Base-by-base conservation (phyloP, 1,139 yeast species). In the Blastobotrys proliferans region DNA sequence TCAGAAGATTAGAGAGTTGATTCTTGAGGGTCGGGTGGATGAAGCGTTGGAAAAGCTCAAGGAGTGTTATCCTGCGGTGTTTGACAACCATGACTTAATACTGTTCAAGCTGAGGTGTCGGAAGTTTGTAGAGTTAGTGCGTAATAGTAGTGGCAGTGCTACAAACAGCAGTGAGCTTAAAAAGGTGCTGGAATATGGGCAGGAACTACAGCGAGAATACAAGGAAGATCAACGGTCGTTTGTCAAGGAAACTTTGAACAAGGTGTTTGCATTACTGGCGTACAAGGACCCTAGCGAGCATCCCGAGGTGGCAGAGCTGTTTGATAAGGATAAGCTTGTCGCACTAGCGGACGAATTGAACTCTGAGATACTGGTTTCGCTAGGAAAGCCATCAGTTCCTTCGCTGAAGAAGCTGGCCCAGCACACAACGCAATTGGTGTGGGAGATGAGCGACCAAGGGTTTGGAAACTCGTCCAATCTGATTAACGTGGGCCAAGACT, bases 61-160 rank as follows among this genome's bases (percentile, higher is more conserved):
- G 6, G 43, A 58, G 10, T 68, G 73, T 40, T 76, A 77, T 52
- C 77, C 80, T 0, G 61, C 57, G 0, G 64, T 78, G 2, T 66
- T 82, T 35, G 52, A 58, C 2, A 60, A 60, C 9, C 70, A 74
- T 37, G 56, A 63, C 14, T 67, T 65, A 18, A 60, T 82, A 19
- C 50, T 69, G n/a, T 83, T 84, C 58, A 70, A 79, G 53, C 61
- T 81, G 50, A 61, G 72, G 47, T 68, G 78, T 53, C 64, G 79
- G 52, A 67, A 76, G 61, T 69, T 81, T 48, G 68, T 78, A 3
- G 67, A 69, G 44, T 52, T 72, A 49, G 67, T 74, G 30, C 51
- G 55, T n/a, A 36, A 31, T 19, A 44, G 47, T 22, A 24, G 17
- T 22, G 39, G 27, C 6, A 19, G 17, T 14, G 3, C 14, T 5